phyloP scores from a whole-genome alignment of 257 asterid genomes.

The Solanum lycopersicoides region DNA sequence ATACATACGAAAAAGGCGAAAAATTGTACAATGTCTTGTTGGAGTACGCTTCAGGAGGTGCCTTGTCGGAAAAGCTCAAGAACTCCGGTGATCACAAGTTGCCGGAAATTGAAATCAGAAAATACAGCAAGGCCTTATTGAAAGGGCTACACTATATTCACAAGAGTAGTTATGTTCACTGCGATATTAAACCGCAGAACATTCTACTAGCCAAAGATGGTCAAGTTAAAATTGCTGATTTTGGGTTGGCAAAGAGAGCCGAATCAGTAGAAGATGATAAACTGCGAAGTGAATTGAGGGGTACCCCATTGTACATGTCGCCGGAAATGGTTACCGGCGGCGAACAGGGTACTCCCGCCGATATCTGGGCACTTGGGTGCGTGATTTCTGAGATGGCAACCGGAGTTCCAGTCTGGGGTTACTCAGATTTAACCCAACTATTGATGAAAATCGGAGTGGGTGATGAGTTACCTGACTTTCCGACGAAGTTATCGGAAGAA shows the following conservation, averaged over 20 bases:
- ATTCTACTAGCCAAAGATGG: constrained; percentile 41
- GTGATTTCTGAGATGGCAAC: constrained; percentile 59
- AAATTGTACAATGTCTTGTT: constrained; percentile 63
- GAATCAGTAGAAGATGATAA: background rate
- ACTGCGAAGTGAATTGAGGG: constrained; percentile 39
- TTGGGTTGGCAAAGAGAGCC: constrained; percentile 55
- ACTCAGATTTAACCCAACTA: constrained; percentile 39
- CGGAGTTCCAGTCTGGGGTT: constrained; percentile 53
- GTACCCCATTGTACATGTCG: constrained; percentile 92
- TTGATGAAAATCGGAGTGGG: constrained; percentile 59
- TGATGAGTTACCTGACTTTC: constrained; percentile 50
- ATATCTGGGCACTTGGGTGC: constrained; percentile 83
- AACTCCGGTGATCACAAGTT: constrained; percentile 14
- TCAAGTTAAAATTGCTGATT: constrained; percentile 56
- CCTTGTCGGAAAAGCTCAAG: constrained; percentile 37
- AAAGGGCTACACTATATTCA: constrained; percentile 52
- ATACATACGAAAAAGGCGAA: constrained; percentile 55
- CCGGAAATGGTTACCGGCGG: constrained; percentile 74
- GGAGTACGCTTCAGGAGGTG: constrained; percentile 75
- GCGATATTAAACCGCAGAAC: constrained; percentile 81
- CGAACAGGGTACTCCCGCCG: constrained; percentile 57
- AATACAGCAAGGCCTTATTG: constrained; percentile 33
- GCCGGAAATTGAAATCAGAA: constrained; percentile 41
- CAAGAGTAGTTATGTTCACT: constrained; percentile 60
- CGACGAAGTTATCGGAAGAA: constrained; percentile 33